Conservation (phyloP, 306 rosid species). For the Fragaria ananassa region DNA sequence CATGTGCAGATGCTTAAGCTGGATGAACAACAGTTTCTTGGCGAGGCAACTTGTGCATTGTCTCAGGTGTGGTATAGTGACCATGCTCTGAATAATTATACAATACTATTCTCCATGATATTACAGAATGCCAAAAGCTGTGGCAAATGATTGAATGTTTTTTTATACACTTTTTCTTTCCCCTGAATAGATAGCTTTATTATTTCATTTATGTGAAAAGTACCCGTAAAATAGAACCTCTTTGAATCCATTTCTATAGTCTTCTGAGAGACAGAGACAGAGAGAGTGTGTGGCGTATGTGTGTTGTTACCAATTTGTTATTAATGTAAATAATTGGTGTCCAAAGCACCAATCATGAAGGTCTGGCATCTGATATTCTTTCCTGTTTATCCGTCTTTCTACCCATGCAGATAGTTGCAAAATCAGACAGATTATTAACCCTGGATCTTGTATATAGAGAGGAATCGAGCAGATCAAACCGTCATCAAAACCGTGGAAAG, state of each 20-base stretch:
- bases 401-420: constrained; percentile 75
- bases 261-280: too few species aligned
- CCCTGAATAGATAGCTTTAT: not conserved
- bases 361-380: constrained; percentile 21
- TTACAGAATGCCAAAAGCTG: not conserved
- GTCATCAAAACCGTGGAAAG: constrained; percentile 54
- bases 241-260: not conserved
- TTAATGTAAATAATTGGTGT: constrained; percentile 8
- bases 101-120: not conserved
- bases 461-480: constrained; percentile 49
- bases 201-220: not conserved
- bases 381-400: constrained; percentile 23
- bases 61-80: constrained; percentile 65
- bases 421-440: constrained; percentile 57
- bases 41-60: constrained; percentile 82
- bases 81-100: not conserved
- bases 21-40: constrained; percentile 94
- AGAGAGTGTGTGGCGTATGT: not conserved
- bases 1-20: constrained; percentile 84
- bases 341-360: constrained; percentile 24
- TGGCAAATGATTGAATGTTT: not conserved
- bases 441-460: constrained; percentile 62
- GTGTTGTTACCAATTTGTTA: constrained; percentile 19
- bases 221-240: not conserved
- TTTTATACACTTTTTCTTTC: not conserved